These are phyloP conservation scores for Neoboletus brunneissimus DNA, from an alignment of 768 basidiomycete genomes.

Conservation along the genomic window DNA sequence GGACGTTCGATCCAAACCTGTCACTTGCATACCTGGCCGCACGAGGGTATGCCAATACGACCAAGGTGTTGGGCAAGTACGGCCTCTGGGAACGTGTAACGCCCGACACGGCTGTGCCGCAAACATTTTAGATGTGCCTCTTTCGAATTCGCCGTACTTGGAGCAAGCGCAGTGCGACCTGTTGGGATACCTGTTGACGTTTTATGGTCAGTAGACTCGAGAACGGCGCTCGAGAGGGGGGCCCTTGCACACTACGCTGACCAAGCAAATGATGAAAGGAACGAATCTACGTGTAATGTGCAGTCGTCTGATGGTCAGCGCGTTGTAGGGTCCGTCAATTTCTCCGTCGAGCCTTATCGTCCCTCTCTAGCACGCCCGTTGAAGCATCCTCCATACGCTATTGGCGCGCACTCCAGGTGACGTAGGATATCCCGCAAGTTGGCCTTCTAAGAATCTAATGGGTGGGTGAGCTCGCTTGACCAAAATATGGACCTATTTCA, in stretches of 20 bases:
- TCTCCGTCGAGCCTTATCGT: too few species aligned
- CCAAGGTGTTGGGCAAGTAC: neutral
- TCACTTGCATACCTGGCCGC: slow-evolving; percentile 39
- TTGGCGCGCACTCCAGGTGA: too few species aligned
- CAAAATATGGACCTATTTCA: too few species aligned
- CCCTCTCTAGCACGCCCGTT: too few species aligned
- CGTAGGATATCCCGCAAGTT: too few species aligned
- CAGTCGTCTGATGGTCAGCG: too few species aligned
- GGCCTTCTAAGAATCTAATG: too few species aligned
- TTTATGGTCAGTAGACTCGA: neutral
- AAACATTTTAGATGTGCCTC: slow-evolving; percentile 2
- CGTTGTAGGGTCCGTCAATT: too few species aligned
- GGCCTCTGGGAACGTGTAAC: neutral
- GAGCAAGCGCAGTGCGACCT: slow-evolving; percentile 6
- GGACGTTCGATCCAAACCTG: slow-evolving; percentile 41
- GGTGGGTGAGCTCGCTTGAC: too few species aligned
- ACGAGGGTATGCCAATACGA: slow-evolving; percentile 37
- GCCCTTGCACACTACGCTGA: neutral
- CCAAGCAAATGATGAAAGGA: neutral
- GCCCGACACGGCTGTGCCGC: neutral
- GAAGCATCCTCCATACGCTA: too few species aligned
- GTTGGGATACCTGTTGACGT: slow-evolving; percentile 7
- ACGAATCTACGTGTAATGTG: too few species aligned
- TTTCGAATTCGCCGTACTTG: slow-evolving; percentile 4
- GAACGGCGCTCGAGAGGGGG: neutral